Conservation (phyloP, 768 basidiomycete genomes). For the Leccinum variicolor region DNA sequence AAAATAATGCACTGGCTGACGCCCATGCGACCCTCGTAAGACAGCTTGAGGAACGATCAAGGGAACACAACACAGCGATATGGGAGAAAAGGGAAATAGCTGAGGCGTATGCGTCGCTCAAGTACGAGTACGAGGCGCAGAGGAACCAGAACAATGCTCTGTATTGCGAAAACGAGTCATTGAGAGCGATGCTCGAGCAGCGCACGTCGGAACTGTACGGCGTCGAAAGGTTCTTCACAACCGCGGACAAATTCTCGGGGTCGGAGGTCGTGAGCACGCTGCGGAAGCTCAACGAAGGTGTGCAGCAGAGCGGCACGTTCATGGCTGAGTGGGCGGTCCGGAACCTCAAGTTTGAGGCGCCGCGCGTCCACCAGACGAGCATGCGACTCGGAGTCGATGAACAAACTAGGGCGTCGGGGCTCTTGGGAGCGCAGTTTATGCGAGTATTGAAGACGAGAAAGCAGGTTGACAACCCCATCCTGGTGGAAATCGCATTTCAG, state of each 20-base stretch:
- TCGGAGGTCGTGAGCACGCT: constrained; percentile 43
- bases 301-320: constrained; percentile 41
- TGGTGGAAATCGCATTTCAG: constrained; percentile 33
- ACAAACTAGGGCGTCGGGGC: constrained; percentile 5
- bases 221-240: constrained; percentile 41
- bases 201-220: constrained; percentile 42
- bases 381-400: constrained; percentile 1
- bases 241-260: constrained; percentile 38
- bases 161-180: not conserved
- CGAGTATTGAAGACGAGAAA: constrained; percentile 15
- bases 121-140: constrained; percentile 9
- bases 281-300: constrained; percentile 43
- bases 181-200: constrained; percentile 30
- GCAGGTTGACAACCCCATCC: constrained; percentile 25
- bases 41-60: constrained; percentile 1
- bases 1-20: not conserved
- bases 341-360: constrained; percentile 26
- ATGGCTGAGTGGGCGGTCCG: constrained; percentile 45
- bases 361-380: constrained; percentile 3
- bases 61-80: not conserved
- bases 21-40: not conserved
- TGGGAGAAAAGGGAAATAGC: constrained; percentile 6
- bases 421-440: constrained; percentile 15
- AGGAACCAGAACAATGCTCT: constrained; percentile 11
- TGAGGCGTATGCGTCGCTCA: not conserved